phyloP scores from a whole-genome alignment of 1,284 basidiomycete genomes.

The Pyrrhoderma noxium region DNA sequence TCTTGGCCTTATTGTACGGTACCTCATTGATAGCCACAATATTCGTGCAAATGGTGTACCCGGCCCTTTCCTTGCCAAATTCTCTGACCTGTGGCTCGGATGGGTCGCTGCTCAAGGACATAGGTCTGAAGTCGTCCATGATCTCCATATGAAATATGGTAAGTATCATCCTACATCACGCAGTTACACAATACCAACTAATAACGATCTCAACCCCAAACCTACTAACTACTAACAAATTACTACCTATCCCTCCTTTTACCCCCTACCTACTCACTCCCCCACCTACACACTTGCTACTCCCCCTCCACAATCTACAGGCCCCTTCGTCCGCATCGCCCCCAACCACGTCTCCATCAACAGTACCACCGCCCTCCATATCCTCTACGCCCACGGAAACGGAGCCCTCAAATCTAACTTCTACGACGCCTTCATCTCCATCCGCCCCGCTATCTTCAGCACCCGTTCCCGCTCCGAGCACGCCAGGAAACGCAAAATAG shows the following conservation, averaged over 20 bases:
- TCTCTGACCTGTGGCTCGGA: constrained; percentile 76
- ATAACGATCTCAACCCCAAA: no score
- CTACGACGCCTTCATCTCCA: constrained; percentile 77
- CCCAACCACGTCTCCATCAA: constrained; percentile 84
- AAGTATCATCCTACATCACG: constrained; percentile 7
- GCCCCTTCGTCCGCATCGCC: constrained; percentile 76
- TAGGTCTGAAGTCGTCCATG: constrained; percentile 70
- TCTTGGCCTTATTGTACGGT: constrained; percentile 49
- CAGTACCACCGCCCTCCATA: constrained; percentile 67
- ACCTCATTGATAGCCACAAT: constrained; percentile 49
- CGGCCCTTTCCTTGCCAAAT: constrained; percentile 70
- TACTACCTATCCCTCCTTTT: no score
- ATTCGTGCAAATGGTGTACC: constrained; percentile 48
- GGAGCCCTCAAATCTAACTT: constrained; percentile 73
- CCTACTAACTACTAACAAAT: no score
- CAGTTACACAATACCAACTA: not conserved
- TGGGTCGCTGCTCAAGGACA: constrained; percentile 59
- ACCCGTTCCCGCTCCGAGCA: constrained; percentile 78
- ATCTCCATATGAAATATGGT: constrained; percentile 75
- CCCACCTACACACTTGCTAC: not conserved
- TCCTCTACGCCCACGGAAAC: constrained; percentile 76
- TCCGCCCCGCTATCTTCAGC: constrained; percentile 76
- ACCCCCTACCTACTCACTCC: not conserved
- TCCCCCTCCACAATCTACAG: no score
- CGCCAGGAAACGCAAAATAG: constrained; percentile 83